Base-by-base conservation (phyloP, 139 green algal species). In the Bryopsis sp. region DNA sequence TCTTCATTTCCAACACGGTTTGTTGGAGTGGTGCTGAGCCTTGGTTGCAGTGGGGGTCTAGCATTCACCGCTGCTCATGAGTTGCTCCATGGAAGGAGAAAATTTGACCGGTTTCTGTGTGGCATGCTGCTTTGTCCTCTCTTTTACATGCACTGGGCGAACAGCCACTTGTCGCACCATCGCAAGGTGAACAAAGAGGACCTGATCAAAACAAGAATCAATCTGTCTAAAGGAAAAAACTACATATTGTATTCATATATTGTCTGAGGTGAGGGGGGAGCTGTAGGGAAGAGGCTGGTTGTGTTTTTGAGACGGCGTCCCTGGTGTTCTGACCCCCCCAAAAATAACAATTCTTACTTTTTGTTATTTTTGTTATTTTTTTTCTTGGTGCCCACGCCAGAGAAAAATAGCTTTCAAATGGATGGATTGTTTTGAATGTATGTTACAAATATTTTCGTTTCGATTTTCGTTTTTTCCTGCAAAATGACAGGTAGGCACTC, bases 111-210 rank as follows among this genome's bases (percentile, higher is more conserved):
- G 2, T 34, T 39, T 2, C 34, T 79, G 31, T 59, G 76, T 22
- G 70, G 71, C 11, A 3, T 70, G 11, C 63, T 85, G 62, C 77
- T 88, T 35, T 70, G 70, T 32, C 38, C 58, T 2, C 39, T 71
- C 0, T 69, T 39, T 2, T 88, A 88, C 78, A 80, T 81, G 68
- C 78, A 85, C 67, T 88, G 80, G 80, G 59, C 7, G 2, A 33
- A 67, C 15, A 70, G 34, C 54, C 82, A 88, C 68, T 68, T 84
- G 37, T 71, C 63, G 2, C 82, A 88, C 58, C 82, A 88, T 54
- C 47, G 68, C 22, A 78, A 84, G 67, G 77, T 85, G 24, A 11
- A 26, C 43, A n/a, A n/a, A n/a, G n/a, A n/a, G n/a, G n/a, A n/a
- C n/a, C 22, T n/a, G 61, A 3, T 31, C n/a, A 22, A 7, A 47